Base-by-base conservation (phyloP, 441 rosid genomes). In the Gossypium schwendimanii region DNA sequence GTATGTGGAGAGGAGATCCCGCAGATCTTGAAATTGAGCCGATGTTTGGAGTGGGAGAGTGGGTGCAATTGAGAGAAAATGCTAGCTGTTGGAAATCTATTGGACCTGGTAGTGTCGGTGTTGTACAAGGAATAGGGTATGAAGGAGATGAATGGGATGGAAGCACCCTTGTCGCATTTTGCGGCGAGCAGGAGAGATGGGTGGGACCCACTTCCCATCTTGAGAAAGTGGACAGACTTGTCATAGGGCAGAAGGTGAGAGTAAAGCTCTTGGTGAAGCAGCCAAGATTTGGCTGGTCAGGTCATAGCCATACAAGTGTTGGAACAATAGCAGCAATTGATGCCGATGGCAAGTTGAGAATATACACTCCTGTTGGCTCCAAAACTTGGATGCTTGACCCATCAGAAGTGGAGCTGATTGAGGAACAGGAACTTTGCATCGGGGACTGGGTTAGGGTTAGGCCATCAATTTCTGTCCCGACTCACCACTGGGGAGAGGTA, bases 321-420 rank as follows among this genome's bases (percentile, higher is more conserved):
- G 97, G 97, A 73, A 89, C 91, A 24, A 84, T 93, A 79, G 81
- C 97, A 50, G 91, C 98, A 33, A 91, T 93, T 26, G 98, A 96
- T 72, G 97, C 91, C 7, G 98, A 93, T 80, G 98, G 97, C 53
- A 96, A 96, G 81, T 83, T 96, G 74, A 85, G 98, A 79, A 93
- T 96, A 81, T 91, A 89, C 72, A 93, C 96, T 71, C 97, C 98
- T 20, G 94, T 82, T 0, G 97, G 97, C 57, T 88, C 94, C 31
- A 93, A 86, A 82, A 87, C 97, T 21, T 93, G 99, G 99, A 91
- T 89, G 97, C 96, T 96, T 17, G 98, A 96, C 73, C 97, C 99
- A 12, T 81, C 94, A 0, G 99, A 96, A 80, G 97, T 89, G 64
- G 97, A 88, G 79, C 73, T 87, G 69, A 89, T 93, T 23, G 88